Evolutionary conservation across 192 early-diverging fungal genomes (phyloP), one percentile per base, ranked within the genome.

Genomic region (Backusella westeae): DNA sequence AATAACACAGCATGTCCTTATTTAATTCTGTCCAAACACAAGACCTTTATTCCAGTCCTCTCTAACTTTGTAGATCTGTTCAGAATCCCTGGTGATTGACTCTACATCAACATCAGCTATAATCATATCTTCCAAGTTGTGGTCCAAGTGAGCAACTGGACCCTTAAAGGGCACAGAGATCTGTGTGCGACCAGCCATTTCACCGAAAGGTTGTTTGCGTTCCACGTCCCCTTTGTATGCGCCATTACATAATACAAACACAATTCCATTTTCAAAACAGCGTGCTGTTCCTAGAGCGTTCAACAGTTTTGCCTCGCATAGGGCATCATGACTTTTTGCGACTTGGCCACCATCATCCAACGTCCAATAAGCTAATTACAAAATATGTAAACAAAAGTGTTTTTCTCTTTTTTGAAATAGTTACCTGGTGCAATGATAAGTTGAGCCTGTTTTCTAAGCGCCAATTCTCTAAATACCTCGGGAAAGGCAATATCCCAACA

Each of bases 401-500:
- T 32, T 32, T 32, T 32, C 32, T 32, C 32, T 32, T 2, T 32
- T 32, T 32, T 3, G 32, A 32, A 32, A 32, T 32, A 32, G 32
- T 32, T 72, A 77, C 76, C 66, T 21, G 80, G 80, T 7, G 68
- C 66, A 70, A 81, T 76, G 8, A 81, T 34, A 1, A 81, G 49
- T 4, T 81, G 75, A 0, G 80, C 80, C 15, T 71, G 6, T 9
- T 63, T 56, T 6, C 69, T 69, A 14, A 77, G 23, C 3, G 72
- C 46, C 72, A 81, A 32, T 29, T 81, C 42, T 34, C 80, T 71
- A 36, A 74, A 77, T 3, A 69, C 71, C 44, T 82, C 81, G 0
- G 81, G 81, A 19, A 76, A 71, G 6, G 66, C 71, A 34, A 79
- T 67, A 42, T 82, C 81, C 81, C 81, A 82, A 6, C 77, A 82